These are phyloP conservation scores for Exophiala sp. DNA, from an alignment of 2,329 filamentous ascomycete species.

Conservation along the genomic window DNA sequence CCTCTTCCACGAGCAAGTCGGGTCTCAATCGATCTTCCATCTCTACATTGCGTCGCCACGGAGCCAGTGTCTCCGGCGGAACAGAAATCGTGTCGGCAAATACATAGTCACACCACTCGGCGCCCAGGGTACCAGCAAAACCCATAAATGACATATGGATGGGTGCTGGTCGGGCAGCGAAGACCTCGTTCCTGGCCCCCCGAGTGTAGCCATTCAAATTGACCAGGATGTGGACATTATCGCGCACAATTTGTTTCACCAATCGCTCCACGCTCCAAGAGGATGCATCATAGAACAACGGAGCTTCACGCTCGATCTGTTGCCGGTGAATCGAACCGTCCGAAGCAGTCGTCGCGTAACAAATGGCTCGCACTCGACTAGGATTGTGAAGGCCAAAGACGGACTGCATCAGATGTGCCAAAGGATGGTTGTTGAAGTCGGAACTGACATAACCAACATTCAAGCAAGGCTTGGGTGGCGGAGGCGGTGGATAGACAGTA, in stretches of 20 bases:
- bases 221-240: conserved; percentile 88
- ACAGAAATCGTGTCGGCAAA: conserved; percentile 85
- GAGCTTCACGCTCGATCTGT: conserved; percentile 89
- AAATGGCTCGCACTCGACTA: conserved; percentile 71
- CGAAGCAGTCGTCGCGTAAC: conserved; percentile 89
- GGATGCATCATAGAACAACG: conserved; percentile 83
- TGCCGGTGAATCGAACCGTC: conserved; percentile 83
- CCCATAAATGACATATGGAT: conserved; percentile 99
- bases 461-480: conserved; percentile 73
- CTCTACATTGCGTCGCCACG: conserved; percentile 67
- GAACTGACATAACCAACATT: conserved; percentile 95
- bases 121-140: conserved; percentile 89
- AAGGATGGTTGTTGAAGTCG: conserved; percentile 96
- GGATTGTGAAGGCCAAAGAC: conserved; percentile 87
- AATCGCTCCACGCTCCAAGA: conserved; percentile 78
- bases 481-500: conserved; percentile 76
- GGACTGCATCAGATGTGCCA: conserved; percentile 97
- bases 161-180: conserved; percentile 86
- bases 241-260: conserved; percentile 76
- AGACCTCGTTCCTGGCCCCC: conserved; percentile 94
- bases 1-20: conserved; percentile 60
- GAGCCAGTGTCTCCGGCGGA: conserved; percentile 71
- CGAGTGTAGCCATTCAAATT: conserved; percentile 98
- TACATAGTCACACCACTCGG: conserved; percentile 98
- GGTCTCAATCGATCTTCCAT: conserved; percentile 62